Percentiles rank a stretch among this genome's conserved stretches.
Conservation (phyloP, 306 rosid species). For the Begonia peltatifolia region DNA sequence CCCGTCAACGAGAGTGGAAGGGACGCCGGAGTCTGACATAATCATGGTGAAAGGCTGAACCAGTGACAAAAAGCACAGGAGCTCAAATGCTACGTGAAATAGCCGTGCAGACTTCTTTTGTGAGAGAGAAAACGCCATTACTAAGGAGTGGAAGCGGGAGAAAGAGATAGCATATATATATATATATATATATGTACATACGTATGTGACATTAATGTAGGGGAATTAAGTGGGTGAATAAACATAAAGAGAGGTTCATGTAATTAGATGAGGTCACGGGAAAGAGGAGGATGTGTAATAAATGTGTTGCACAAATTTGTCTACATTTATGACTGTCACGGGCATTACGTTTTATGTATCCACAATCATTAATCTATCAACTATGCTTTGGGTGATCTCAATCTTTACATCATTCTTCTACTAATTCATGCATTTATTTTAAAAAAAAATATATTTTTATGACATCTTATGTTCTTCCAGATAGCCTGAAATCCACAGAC, state of each 20-base stretch:
- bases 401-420: too few species aligned
- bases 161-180: conserved; percentile 1
- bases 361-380: too few species aligned
- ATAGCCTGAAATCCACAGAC: too few species aligned
- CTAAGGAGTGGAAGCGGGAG: background rate
- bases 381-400: too few species aligned
- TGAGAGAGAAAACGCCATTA: conserved; percentile 23
- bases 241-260: conserved; percentile 8
- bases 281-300: conserved; percentile 16
- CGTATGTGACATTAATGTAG: conserved; percentile 9
- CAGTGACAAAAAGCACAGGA: conserved; percentile 4
- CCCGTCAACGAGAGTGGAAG: conserved; percentile 41
- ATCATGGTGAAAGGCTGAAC: conserved; percentile 43
- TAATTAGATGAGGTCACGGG: conserved; percentile 43
- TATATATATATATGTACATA: conserved; percentile 3
- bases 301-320: conserved; percentile 12
- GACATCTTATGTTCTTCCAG: too few species aligned
- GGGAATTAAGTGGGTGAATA: conserved; percentile 24
- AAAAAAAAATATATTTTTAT: too few species aligned
- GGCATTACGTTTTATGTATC: conserved; percentile 19
- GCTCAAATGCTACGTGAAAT: background rate
- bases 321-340: conserved; percentile 58
- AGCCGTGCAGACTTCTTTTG: background rate
- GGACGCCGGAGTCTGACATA: conserved; percentile 47
- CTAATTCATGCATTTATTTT: too few species aligned